These are phyloP conservation scores for Metarhizium guizhouense DNA, from an alignment of 2,329 filamentous ascomycete species.

Conservation along the genomic window DNA sequence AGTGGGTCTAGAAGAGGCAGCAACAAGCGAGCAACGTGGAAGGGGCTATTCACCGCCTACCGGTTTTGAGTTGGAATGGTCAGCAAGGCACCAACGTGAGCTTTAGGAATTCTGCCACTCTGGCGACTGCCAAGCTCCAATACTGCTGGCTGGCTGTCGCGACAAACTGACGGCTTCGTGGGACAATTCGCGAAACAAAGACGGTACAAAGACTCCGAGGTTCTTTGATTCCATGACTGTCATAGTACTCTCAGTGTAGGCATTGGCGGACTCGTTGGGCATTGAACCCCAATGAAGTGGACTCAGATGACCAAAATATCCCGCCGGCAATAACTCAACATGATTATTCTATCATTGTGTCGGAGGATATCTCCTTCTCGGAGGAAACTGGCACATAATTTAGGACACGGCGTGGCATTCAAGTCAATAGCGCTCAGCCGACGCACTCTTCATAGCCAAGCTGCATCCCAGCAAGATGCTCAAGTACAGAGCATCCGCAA, in stretches of 20 bases:
- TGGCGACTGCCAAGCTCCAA: background rate
- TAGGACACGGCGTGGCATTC: background rate
- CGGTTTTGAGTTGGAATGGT: background rate
- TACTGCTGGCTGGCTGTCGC: background rate
- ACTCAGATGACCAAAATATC: background rate
- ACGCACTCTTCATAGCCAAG: constrained; percentile 3
- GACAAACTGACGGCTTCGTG: background rate
- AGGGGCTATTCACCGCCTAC: background rate
- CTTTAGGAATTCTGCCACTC: background rate
- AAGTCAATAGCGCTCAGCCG: background rate
- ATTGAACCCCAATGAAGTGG: background rate
- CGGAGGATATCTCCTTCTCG: constrained; percentile 4
- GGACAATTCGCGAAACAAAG: background rate
- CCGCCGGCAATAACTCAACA: background rate
- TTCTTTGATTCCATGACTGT: background rate
- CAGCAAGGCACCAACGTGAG: background rate
- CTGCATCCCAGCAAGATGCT: constrained; percentile 14
- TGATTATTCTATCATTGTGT: constrained; percentile 9
- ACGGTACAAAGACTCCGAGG: background rate
- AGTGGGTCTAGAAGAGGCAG: background rate
- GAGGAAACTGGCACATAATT: background rate
- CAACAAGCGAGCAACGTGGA: background rate
- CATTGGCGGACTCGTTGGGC: background rate
- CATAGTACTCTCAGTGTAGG: background rate
- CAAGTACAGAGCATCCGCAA: constrained; percentile 60